Evolutionary conservation across 768 basidiomycete genomes (phyloP).

Genomic region (Chiua virens): DNA sequence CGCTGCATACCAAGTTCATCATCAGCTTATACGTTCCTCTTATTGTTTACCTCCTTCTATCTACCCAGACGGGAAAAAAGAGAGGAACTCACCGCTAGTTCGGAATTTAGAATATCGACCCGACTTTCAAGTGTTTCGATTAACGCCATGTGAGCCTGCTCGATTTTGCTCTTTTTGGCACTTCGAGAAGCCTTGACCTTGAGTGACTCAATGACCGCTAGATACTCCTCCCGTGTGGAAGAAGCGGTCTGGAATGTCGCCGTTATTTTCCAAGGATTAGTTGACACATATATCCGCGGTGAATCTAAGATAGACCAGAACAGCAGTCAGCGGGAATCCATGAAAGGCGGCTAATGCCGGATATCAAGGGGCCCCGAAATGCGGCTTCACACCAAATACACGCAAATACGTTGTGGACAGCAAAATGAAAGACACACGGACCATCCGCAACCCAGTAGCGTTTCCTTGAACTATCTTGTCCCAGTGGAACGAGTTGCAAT

Average conservation of each 20-base stretch:
- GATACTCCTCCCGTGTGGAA: constrained; percentile 72
- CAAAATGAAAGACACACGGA: constrained; percentile 57
- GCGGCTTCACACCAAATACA: constrained; percentile 62
- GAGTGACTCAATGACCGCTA: constrained; percentile 59
- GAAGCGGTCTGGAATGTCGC: constrained; percentile 73
- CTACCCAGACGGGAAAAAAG: constrained; percentile 5
- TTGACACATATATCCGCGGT: constrained; percentile 78
- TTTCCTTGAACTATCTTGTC: constrained; percentile 72
- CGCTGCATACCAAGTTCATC: constrained; percentile 48
- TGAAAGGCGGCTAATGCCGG: constrained; percentile 37
- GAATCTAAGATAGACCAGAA: constrained; percentile 60
- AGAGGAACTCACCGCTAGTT: constrained; percentile 60
- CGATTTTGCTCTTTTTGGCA: constrained; percentile 56
- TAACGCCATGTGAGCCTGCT: constrained; percentile 60
- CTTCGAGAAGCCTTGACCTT: constrained; percentile 49
- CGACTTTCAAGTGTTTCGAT: constrained; percentile 63
- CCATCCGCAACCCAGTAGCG: constrained; percentile 89
- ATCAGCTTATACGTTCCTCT: constrained; percentile 15
- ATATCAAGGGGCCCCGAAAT: constrained; percentile 43
- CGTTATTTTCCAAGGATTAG: constrained; percentile 88
- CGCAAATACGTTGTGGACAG: constrained; percentile 55
- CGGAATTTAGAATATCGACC: constrained; percentile 64
- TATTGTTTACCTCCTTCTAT: constrained; percentile 11
- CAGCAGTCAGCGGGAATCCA: constrained; percentile 34
- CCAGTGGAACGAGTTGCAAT: constrained; percentile 67